A percentile compares a stretch with the other conserved stretches of the same genome.
Evolutionary conservation across 2,329 filamentous ascomycete species (phyloP).

Genomic region (Monosporascus sp.): DNA sequence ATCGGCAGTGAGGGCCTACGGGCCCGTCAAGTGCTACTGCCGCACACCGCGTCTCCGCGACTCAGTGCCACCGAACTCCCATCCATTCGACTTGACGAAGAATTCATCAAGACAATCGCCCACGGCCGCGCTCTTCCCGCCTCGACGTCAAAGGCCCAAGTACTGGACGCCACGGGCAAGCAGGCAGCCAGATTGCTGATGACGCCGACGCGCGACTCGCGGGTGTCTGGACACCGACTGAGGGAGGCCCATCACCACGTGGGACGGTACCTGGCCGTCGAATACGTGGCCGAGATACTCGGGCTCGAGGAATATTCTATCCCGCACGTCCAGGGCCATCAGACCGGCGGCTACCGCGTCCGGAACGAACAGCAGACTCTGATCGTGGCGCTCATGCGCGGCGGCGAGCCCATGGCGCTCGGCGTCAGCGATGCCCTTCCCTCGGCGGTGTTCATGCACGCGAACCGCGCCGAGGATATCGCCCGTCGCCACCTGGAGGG

Average conservation of each 20-base stretch:
- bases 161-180: conserved; percentile 41
- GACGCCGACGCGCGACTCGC: conserved; percentile 48
- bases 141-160: neutral
- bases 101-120: conserved; percentile 16
- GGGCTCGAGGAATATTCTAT: conserved; percentile 46
- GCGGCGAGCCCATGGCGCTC: conserved; percentile 56
- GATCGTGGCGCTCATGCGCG: conserved; percentile 59
- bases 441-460: conserved; percentile 46
- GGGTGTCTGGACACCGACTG: conserved; percentile 37
- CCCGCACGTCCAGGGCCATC: conserved; percentile 44
- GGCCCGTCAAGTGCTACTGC: conserved; percentile 43
- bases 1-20: conserved; percentile 35
- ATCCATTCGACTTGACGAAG: conserved; percentile 25
- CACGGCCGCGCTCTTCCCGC: neutral
- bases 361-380: conserved; percentile 40
- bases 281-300: conserved; percentile 40
- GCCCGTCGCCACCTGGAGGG: conserved; percentile 33
- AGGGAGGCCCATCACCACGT: conserved; percentile 42
- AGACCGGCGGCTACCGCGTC: conserved; percentile 40
- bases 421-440: conserved; percentile 51
- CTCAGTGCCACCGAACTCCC: conserved; percentile 40
- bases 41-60: conserved; percentile 31
- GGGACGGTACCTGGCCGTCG: conserved; percentile 49
- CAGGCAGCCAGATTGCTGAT: conserved; percentile 44
- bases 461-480: conserved; percentile 34